phyloP scores from a whole-genome alignment of 495 filamentous ascomycete genomes.

The Penicillium odoratum region DNA sequence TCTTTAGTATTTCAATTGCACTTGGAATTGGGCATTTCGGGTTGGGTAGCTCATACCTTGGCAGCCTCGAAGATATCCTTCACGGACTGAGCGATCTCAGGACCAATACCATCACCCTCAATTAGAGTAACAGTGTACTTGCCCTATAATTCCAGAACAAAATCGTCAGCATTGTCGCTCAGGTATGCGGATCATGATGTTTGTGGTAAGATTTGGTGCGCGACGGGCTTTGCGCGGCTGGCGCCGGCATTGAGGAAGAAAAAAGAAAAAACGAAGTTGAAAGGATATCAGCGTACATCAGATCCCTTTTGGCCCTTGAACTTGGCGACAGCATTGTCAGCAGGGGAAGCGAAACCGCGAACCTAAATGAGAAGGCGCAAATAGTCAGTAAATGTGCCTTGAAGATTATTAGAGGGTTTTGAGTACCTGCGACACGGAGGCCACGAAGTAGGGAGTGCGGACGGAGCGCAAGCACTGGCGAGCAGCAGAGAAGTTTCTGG shows the following conservation, averaged over 20 bases:
- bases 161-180: conserved; percentile 15
- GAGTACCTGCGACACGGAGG: conserved; percentile 54
- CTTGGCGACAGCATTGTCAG: conserved; percentile 78
- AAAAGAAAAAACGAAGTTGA: conserved; percentile 26
- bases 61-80: conserved; percentile 97
- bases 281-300: conserved; percentile 59
- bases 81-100: conserved; percentile 94
- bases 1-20: conserved; percentile 26
- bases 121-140: conserved; percentile 95
- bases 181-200: conserved; percentile 2
- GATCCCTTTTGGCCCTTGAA: conserved; percentile 87
- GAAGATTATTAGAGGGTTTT: conserved; percentile 7
- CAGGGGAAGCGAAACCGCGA: conserved; percentile 52
- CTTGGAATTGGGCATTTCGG: conserved; percentile 3
- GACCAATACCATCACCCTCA: conserved; percentile 97
- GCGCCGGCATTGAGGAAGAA: conserved; percentile 25
- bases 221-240: conserved; percentile 19
- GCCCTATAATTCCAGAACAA: conserved; percentile 55
- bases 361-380: conserved; percentile 28
- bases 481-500: conserved; percentile 55
- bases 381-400: conserved; percentile 29
- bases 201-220: conserved; percentile 6
- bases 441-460: conserved; percentile 47
- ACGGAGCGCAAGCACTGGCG: conserved; percentile 57
- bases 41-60: conserved; percentile 57